phyloP scores from a whole-genome alignment of 2,329 filamentous ascomycete species.

The Xenosphaeropsis pyriputrescens region DNA sequence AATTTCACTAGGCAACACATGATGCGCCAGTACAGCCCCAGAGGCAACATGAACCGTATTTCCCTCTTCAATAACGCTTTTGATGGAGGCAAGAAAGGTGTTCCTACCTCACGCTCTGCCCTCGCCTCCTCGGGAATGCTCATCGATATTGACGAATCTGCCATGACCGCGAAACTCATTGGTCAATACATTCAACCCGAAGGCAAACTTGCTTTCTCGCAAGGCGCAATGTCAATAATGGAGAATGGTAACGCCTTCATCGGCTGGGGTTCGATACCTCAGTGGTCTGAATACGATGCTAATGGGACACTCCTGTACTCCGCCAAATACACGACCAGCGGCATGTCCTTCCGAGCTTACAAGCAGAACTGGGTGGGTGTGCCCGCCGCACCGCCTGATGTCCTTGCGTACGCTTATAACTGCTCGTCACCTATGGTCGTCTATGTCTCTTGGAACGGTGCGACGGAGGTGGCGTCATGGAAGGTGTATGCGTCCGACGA shows the following conservation, averaged over 20 bases:
- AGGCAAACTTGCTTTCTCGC: conserved; percentile 8
- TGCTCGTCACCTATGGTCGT: conserved; percentile 17
- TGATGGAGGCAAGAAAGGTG: conserved; percentile 4
- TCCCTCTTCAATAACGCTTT: conserved; percentile 12
- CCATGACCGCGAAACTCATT: conserved; percentile 7
- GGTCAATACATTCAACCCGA: conserved; percentile 9
- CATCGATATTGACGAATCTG: conserved; percentile 8
- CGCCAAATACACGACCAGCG: conserved; percentile 20
- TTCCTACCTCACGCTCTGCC: neutral
- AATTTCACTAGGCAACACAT: conserved; percentile 35
- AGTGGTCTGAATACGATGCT: conserved; percentile 10
- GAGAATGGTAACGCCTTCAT: conserved; percentile 11
- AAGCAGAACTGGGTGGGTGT: conserved; percentile 23
- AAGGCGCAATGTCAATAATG: conserved; percentile 11
- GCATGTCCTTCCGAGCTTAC: conserved; percentile 22
- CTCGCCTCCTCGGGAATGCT: conserved; percentile 9
- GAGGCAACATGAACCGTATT: conserved; percentile 7
- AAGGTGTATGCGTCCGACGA: conserved; percentile 21
- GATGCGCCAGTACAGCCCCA: conserved; percentile 20
- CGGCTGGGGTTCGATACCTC: conserved; percentile 10
- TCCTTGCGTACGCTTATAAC: conserved; percentile 18
- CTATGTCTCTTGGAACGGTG: conserved; percentile 40
- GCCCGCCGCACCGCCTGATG: conserved; percentile 20
- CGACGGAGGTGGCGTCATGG: conserved; percentile 30
- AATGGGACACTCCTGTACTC: conserved; percentile 22